Base-by-base conservation (phyloP, 208 protist genomes). In the Tritrichomonas foetus region DNA sequence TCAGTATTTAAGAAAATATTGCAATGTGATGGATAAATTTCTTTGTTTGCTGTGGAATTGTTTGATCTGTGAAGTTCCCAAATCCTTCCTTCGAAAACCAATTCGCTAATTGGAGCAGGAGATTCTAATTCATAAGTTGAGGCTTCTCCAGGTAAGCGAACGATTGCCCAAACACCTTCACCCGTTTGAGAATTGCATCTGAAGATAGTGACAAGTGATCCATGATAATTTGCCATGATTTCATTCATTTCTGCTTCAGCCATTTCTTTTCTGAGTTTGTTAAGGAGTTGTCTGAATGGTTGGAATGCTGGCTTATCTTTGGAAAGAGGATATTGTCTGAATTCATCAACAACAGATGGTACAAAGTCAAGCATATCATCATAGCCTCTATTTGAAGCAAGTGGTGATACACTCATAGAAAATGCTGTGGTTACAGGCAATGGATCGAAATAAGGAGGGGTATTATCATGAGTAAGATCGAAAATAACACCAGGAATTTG, bases 401-500 rank as follows among this genome's bases (percentile, higher is more conserved):
- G 22, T 39, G 78, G 78, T 55, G 47, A 5, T 27, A 20, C 33
- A 20, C 47, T 14, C 78, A 89, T 89, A 57, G 78, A 53, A 27
- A 89, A 47, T 1, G 47, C 47, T 16, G 78, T 27, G 30, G 78
- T 27, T 11, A 47, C 47, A 39, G 47, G 30, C 20, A 89, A 50
- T 39, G 41, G 44, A n/a, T 89, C 47, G 30, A 89, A 89, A 50
- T 89, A 39, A 20, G 78, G 78, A 14, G 78, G 25, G 25, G 13
- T 16, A 57, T 89, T 89, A 36, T 89, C 78, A 36, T 89, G 78
- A 57, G 78, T 89, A 16, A 89, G 16, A 39, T 89, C 78, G 47
- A 89, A 89, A 27, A 89, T 89, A 39, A 89, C 47, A 61, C 78
- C 78, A 39, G 78, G 78, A 89, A 89, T 89, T 49, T 89, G 78